Evolutionary conservation across 2,329 filamentous ascomycete species (phyloP).

Genomic region (Trichoderma pleuroti): DNA sequence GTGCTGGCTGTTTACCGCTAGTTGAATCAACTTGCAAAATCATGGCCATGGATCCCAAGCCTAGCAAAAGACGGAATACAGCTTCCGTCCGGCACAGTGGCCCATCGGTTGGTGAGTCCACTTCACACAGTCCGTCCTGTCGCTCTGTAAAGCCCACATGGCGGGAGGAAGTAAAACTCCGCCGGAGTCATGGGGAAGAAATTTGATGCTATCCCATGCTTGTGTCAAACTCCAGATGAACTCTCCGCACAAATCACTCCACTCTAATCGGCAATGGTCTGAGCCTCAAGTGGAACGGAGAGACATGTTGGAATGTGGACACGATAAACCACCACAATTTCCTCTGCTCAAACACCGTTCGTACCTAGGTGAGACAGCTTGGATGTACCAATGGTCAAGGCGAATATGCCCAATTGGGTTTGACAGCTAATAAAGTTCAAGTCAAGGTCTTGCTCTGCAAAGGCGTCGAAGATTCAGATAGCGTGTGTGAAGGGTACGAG

Average conservation of each 20-base stretch:
- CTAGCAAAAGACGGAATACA: neutral
- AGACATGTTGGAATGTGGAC: conserved; percentile 20
- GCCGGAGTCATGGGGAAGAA: neutral
- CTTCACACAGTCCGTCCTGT: neutral
- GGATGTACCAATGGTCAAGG: conserved; percentile 20
- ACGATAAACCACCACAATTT: conserved; percentile 22
- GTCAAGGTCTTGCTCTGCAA: conserved; percentile 2
- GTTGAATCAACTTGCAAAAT: neutral
- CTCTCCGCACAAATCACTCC: neutral
- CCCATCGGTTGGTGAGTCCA: neutral
- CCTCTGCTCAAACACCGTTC: conserved; percentile 25
- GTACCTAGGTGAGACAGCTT: conserved; percentile 28
- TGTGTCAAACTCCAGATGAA: neutral
- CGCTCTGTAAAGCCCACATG: neutral
- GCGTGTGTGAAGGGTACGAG: neutral
- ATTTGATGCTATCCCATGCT: neutral
- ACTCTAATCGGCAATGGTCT: neutral
- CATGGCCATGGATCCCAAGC: neutral
- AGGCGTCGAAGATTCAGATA: neutral
- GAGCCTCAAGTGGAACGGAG: conserved; percentile 15
- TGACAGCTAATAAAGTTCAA: conserved; percentile 12
- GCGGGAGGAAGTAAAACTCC: neutral
- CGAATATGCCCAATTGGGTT: neutral
- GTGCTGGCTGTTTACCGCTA: neutral
- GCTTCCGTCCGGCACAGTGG: neutral